Evolutionary conservation across 2,329 filamentous ascomycete genomes (phyloP).

Genomic region (Talaromyces sp.): DNA sequence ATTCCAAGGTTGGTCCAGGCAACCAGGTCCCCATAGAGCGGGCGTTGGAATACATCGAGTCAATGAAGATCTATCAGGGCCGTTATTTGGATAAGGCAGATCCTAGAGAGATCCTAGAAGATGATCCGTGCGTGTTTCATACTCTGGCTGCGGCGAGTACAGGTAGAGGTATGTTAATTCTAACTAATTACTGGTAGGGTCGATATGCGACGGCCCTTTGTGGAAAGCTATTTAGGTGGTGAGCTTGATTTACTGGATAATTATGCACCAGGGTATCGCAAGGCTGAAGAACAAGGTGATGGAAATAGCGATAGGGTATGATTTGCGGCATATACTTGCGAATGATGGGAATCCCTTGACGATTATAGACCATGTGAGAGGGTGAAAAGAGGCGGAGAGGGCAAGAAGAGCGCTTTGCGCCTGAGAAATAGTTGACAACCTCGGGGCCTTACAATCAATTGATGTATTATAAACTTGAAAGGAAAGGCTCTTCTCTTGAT

Average conservation of each 20-base stretch:
- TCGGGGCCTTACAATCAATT: no score
- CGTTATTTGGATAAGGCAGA: no score
- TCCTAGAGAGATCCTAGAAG: background rate
- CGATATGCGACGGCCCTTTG: slow-evolving; percentile 3
- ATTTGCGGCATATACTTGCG: slow-evolving; percentile 2
- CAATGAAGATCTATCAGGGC: background rate
- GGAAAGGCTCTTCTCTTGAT: no score
- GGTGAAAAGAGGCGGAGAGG: no score
- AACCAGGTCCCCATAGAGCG: background rate
- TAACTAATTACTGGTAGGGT: slow-evolving; percentile 4
- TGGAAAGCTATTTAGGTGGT: slow-evolving; percentile 1
- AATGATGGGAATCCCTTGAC: slow-evolving; percentile 2
- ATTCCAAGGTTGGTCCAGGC: background rate
- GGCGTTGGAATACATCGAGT: slow-evolving; percentile 1
- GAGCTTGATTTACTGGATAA: background rate
- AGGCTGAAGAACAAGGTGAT: slow-evolving; percentile 9
- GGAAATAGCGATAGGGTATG: slow-evolving; percentile 5
- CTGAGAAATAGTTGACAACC: no score
- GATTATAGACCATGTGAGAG: no score
- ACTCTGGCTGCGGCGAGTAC: background rate
- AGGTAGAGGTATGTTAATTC: no score
- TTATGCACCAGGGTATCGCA: slow-evolving; percentile 5
- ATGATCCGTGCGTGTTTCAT: slow-evolving; percentile 4
- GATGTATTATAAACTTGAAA: no score
- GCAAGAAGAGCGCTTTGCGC: no score